Evolutionary conservation across 805 yeast species (phyloP).

Genomic region (Sungouiozyma intestinalis): DNA sequence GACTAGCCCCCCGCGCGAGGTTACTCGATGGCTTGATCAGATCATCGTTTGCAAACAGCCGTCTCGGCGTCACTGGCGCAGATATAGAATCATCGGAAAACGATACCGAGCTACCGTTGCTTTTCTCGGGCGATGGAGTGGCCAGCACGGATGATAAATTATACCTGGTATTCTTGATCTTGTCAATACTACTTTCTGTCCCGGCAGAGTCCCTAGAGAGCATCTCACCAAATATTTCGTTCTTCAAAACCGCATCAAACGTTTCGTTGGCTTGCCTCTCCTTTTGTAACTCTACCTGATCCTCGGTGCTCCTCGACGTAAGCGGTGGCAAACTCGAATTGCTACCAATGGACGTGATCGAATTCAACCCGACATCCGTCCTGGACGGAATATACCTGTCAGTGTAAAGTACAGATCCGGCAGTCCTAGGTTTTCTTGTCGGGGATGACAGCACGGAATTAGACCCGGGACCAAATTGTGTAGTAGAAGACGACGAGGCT

Average conservation of each 20-base stretch:
- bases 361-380: conserved; percentile 76
- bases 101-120: not conserved
- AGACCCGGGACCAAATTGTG: conserved; percentile 5
- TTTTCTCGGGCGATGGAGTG: conserved; percentile 7
- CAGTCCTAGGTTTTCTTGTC: conserved; percentile 23
- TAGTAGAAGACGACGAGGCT: conserved; percentile 12
- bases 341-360: conserved; percentile 49
- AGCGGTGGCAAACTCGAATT: conserved; percentile 19
- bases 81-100: conserved; percentile 5
- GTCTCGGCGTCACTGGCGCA: conserved; percentile 30
- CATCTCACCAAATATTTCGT: conserved; percentile 86
- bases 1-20: conserved; percentile 38
- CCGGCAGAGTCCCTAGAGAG: conserved; percentile 39
- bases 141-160: conserved; percentile 4
- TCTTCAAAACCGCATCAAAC: conserved; percentile 73
- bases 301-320: conserved; percentile 22
- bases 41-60: conserved; percentile 16
- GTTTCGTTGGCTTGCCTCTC: conserved; percentile 81
- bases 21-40: conserved; percentile 15
- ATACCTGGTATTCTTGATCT: conserved; percentile 23
- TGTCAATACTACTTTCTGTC: conserved; percentile 26
- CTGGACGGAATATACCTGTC: conserved; percentile 86
- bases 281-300: conserved; percentile 55
- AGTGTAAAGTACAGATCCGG: conserved; percentile 39
- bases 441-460: conserved; percentile 22